phyloP scores from a whole-genome alignment of 2,329 filamentous ascomycete species.

The Calonectria honghensis region DNA sequence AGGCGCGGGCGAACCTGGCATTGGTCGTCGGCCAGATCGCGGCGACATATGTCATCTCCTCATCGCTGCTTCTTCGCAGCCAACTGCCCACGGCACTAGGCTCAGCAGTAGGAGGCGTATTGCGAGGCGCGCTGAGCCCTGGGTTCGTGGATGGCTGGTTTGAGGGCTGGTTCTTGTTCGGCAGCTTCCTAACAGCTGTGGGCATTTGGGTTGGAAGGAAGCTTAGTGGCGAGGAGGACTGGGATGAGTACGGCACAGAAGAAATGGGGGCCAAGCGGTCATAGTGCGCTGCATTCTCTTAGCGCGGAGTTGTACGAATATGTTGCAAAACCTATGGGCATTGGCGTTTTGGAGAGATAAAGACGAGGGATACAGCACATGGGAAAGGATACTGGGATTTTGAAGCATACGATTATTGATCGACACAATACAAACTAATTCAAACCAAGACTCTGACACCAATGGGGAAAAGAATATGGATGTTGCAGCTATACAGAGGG shows the following conservation, averaged over 20 bases:
- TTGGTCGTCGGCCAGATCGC: constrained; percentile 87
- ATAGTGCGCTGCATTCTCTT: constrained; percentile 41
- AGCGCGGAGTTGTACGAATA: constrained; percentile 30
- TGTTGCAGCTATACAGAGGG: neutral
- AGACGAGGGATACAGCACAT: constrained; percentile 6
- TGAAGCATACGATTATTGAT: constrained; percentile 9
- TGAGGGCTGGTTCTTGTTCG: constrained; percentile 87
- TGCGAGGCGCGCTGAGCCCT: constrained; percentile 82
- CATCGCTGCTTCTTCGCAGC: constrained; percentile 84
- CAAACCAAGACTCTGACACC: neutral
- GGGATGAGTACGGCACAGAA: constrained; percentile 77
- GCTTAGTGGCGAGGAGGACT: constrained; percentile 74
- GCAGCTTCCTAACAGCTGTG: constrained; percentile 78
- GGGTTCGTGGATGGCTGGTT: constrained; percentile 84
- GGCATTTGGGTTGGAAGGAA: constrained; percentile 84
- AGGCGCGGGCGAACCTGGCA: constrained; percentile 85
- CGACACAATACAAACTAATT: constrained; percentile 31
- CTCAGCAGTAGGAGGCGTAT: constrained; percentile 83
- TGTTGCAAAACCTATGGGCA: constrained; percentile 19
- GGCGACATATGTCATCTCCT: constrained; percentile 90
- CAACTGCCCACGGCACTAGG: constrained; percentile 87
- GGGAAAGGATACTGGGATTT: constrained; percentile 25
- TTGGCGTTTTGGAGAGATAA: constrained; percentile 29
- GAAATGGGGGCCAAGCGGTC: constrained; percentile 84
- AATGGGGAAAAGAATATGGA: neutral